Conservation (phyloP, 2,329 filamentous ascomycete species). For the Furcasterigmium sp. region DNA sequence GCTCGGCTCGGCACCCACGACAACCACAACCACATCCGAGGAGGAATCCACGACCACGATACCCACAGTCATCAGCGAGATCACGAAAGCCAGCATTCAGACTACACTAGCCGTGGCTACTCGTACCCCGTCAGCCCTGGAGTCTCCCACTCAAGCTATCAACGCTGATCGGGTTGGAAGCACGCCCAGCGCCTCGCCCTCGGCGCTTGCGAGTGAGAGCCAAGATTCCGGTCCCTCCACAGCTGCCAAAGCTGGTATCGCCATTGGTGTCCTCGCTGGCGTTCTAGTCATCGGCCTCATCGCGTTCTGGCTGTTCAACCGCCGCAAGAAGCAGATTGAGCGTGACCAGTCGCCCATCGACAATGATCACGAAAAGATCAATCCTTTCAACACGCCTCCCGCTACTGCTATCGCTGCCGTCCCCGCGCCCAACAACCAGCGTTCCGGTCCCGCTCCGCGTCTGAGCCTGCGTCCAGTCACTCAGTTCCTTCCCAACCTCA, state of each 20-base stretch:
- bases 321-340: constrained; percentile 62
- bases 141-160: constrained; percentile 24
- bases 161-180: constrained; percentile 13
- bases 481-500: constrained; percentile 70
- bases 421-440: constrained; percentile 27
- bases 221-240: constrained; percentile 11
- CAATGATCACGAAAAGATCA: constrained; percentile 64
- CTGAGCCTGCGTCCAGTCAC: constrained; percentile 81
- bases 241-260: constrained; percentile 69
- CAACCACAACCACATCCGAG: neutral
- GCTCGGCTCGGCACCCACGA: neutral
- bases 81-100: constrained; percentile 11
- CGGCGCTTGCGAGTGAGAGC: constrained; percentile 6
- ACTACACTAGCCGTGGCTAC: constrained; percentile 20
- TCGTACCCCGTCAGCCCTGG: constrained; percentile 16
- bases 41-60: constrained; percentile 13
- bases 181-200: constrained; percentile 11
- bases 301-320: constrained; percentile 66
- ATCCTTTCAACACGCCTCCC: constrained; percentile 27
- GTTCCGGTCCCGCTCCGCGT: constrained; percentile 54
- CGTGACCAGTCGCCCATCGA: constrained; percentile 39
- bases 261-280: constrained; percentile 71
- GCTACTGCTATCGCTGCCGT: constrained; percentile 2
- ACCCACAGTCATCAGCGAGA: constrained; percentile 20
- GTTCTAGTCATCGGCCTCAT: constrained; percentile 62